Percentiles rank a stretch among this genome's conserved stretches.
phyloP scores from a whole-genome alignment of 164 flowering plant species.

The Sedum album region DNA sequence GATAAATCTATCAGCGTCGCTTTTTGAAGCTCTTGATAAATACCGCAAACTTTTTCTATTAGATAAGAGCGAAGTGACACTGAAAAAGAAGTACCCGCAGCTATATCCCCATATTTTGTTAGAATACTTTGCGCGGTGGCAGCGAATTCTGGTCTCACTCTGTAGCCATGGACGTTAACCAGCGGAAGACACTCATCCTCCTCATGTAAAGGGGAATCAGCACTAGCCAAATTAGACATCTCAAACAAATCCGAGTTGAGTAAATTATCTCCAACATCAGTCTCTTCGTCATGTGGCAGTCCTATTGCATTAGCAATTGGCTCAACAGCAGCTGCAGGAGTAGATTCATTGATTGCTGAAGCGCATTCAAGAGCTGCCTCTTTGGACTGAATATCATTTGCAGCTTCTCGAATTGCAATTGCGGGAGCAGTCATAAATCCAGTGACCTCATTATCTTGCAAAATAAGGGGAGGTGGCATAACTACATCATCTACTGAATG shows the following conservation, averaged over 20 bases:
- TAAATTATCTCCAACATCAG: not conserved
- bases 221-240: not conserved
- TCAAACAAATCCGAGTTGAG: not conserved
- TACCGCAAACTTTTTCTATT: conserved; percentile 3
- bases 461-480: not conserved
- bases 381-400: too few species aligned
- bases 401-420: not conserved
- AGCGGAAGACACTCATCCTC: not conserved
- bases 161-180: conserved; percentile 3
- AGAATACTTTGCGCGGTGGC: conserved; percentile 2
- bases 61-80: not conserved
- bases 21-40: not conserved
- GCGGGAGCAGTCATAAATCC: not conserved
- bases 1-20: not conserved
- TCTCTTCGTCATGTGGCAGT: not conserved
- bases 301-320: not conserved
- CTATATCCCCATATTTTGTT: conserved; percentile 16
- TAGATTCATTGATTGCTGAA: not conserved
- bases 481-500: not conserved
- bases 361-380: too few species aligned
- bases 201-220: not conserved
- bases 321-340: not conserved
- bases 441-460: not conserved
- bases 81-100: not conserved
- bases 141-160: conserved; percentile 6